A percentile compares a stretch with the other conserved stretches of the same genome.
Conservation (phyloP, 768 basidiomycete species). For the Krasilnikovozyma curviuscula region DNA sequence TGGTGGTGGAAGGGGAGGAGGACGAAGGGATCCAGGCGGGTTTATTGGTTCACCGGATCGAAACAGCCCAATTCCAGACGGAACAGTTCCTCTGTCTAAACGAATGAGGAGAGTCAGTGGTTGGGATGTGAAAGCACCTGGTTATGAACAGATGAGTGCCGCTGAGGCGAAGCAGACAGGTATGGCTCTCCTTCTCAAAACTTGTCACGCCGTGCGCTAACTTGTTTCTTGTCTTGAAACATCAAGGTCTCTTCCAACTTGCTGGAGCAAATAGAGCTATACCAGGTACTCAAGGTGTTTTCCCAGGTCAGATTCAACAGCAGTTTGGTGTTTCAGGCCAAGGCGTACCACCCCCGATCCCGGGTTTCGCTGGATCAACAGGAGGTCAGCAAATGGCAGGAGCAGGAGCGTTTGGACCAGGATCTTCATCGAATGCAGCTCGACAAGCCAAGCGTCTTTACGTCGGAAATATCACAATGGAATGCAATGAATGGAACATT, state of each 20-base stretch:
- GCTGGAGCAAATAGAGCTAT: conserved; percentile 74
- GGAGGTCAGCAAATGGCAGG: conserved; percentile 33
- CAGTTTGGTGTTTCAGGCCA: not conserved
- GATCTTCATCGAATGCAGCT: conserved; percentile 68
- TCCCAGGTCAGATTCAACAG: not conserved
- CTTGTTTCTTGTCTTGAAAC: conserved; percentile 12
- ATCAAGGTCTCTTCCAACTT: conserved; percentile 75
- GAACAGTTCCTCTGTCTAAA: conserved; percentile 59
- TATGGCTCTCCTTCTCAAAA: conserved; percentile 21
- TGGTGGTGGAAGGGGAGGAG: conserved; percentile 28
- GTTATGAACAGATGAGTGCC: conserved; percentile 84
- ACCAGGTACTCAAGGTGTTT: conserved; percentile 13
- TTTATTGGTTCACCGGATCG: conserved; percentile 49
- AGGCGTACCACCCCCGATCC: not conserved
- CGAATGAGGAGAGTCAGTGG: conserved; percentile 73
- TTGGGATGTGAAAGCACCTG: conserved; percentile 91
- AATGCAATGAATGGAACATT: conserved; percentile 80
- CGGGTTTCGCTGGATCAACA: conserved; percentile 19
- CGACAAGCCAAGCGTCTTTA: conserved; percentile 89
- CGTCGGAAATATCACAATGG: conserved; percentile 87
- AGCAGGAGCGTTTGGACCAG: conserved; percentile 45
- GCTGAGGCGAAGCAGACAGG: conserved; percentile 98
- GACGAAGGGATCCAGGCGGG: conserved; percentile 28
- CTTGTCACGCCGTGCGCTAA: not conserved
- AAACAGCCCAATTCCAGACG: conserved; percentile 78